phyloP scores from a whole-genome alignment of 495 filamentous ascomycete genomes.

The Aspergillus incahuasiensis region DNA sequence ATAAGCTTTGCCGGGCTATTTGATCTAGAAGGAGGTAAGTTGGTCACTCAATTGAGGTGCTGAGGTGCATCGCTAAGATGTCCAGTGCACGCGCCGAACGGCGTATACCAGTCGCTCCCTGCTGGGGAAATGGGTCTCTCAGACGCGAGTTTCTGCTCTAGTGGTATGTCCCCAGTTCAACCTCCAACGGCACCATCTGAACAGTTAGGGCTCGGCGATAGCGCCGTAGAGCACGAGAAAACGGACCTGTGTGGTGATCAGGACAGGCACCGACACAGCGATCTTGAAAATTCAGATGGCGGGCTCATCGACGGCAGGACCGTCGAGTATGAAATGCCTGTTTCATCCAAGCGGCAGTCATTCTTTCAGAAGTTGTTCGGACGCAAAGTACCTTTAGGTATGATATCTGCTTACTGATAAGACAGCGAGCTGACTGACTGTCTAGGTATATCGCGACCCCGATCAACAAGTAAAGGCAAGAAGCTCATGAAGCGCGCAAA shows the following conservation, averaged over 20 bases:
- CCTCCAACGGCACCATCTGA: background rate
- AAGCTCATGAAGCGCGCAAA: constrained; percentile 27
- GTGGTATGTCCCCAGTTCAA: constrained; percentile 13
- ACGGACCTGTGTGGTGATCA: constrained; percentile 20
- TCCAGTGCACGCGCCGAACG: constrained; percentile 28
- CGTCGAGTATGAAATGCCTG: background rate
- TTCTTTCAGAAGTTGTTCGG: constrained; percentile 25
- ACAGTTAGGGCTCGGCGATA: constrained; percentile 6
- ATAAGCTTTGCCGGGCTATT: constrained; percentile 30
- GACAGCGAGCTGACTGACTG: background rate
- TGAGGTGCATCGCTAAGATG: background rate
- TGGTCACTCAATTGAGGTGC: background rate
- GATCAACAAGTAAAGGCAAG: constrained; percentile 20
- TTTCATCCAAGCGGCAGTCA: constrained; percentile 15
- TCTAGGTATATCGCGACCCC: constrained; percentile 22
- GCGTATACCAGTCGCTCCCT: constrained; percentile 21
- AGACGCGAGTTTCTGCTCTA: constrained; percentile 13
- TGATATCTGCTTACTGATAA: background rate
- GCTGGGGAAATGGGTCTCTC: constrained; percentile 9
- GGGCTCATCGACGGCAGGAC: constrained; percentile 6
- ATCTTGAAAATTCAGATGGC: constrained; percentile 6
- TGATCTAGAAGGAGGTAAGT: constrained; percentile 27
- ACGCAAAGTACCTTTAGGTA: constrained; percentile 23
- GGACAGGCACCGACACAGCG: constrained; percentile 3
- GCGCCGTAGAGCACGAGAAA: constrained; percentile 4